Percentiles rank a stretch among this genome's conserved stretches.
phyloP scores from a whole-genome alignment of 2,329 filamentous ascomycete genomes.

The Paraconiothyrium brasiliense region DNA sequence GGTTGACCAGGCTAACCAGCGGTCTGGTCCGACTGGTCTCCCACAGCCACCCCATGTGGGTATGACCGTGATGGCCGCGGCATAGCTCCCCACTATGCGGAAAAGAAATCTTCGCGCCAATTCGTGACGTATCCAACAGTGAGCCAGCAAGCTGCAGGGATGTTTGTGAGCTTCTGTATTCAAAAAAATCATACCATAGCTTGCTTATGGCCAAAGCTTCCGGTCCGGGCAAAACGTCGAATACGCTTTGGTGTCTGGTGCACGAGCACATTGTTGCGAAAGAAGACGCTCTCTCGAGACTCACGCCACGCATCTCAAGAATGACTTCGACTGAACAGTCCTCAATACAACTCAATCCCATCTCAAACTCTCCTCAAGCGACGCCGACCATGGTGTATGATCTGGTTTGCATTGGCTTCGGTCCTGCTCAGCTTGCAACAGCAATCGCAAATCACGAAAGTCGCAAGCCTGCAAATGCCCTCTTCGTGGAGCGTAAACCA shows the following conservation, averaged over 20 bases:
- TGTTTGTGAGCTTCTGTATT: neutral
- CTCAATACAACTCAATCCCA: constrained; percentile 21
- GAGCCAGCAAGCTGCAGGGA: constrained; percentile 11
- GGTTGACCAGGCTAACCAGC: constrained; percentile 8
- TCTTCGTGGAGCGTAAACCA: constrained; percentile 46
- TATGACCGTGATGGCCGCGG: constrained; percentile 25
- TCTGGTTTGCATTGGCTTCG: constrained; percentile 48
- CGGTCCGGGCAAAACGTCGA: constrained; percentile 7
- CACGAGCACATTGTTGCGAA: constrained; percentile 6
- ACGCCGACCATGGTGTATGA: constrained; percentile 35
- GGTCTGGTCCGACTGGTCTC: constrained; percentile 22
- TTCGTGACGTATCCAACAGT: constrained; percentile 23
- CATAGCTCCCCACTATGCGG: constrained; percentile 6
- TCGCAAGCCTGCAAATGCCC: constrained; percentile 32
- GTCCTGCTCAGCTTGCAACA: constrained; percentile 46
- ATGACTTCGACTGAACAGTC: constrained; percentile 36
- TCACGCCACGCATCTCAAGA: constrained; percentile 9
- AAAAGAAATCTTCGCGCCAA: constrained; percentile 1
- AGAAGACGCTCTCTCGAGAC: neutral
- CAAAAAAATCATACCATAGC: constrained; percentile 15
- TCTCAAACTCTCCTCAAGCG: constrained; percentile 25
- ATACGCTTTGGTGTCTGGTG: constrained; percentile 4
- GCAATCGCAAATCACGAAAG: constrained; percentile 48
- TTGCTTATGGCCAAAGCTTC: constrained; percentile 16
- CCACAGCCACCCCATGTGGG: constrained; percentile 37